Conservation (phyloP, 2,329 filamentous ascomycete species). For the Cercospora zeina region DNA sequence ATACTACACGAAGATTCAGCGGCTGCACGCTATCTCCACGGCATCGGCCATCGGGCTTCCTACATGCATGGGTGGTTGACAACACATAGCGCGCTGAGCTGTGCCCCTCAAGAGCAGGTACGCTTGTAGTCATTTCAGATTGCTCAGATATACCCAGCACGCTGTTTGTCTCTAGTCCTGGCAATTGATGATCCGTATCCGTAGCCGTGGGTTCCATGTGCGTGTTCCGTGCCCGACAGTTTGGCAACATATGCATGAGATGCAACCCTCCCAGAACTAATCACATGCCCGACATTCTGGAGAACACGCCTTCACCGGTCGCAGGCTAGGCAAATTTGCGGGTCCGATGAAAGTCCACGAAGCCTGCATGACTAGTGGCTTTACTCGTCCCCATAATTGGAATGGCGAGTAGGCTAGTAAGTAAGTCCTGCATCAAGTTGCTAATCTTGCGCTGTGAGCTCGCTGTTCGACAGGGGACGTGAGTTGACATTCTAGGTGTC, state of each 20-base stretch:
- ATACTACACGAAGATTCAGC: neutral
- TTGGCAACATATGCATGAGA: neutral
- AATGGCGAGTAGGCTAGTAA: conserved; percentile 2
- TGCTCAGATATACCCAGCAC: neutral
- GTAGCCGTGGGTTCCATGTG: neutral
- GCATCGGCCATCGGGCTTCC: conserved; percentile 1
- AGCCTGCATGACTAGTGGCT: conserved; percentile 12
- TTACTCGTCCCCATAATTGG: conserved; percentile 4
- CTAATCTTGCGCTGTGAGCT: neutral
- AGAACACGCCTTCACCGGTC: neutral
- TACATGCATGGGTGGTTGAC: conserved; percentile 10
- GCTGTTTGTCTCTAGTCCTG: neutral
- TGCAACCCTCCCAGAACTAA: neutral
- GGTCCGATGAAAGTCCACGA: conserved; percentile 8
- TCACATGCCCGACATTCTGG: neutral
- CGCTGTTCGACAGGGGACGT: neutral
- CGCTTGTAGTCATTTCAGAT: neutral
- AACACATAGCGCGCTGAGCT: conserved; percentile 16
- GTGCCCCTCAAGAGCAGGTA: conserved; percentile 1
- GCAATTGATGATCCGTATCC: neutral
- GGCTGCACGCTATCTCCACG: conserved; percentile 3
- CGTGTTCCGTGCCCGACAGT: neutral
- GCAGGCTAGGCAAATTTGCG: neutral
- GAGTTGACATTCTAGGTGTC: neutral
- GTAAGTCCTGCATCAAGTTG: conserved; percentile 4